Evolutionary conservation across 257 asterid species (phyloP), one percentile per base, ranked within the genome.

Genomic region (Eustoma russellianum): DNA sequence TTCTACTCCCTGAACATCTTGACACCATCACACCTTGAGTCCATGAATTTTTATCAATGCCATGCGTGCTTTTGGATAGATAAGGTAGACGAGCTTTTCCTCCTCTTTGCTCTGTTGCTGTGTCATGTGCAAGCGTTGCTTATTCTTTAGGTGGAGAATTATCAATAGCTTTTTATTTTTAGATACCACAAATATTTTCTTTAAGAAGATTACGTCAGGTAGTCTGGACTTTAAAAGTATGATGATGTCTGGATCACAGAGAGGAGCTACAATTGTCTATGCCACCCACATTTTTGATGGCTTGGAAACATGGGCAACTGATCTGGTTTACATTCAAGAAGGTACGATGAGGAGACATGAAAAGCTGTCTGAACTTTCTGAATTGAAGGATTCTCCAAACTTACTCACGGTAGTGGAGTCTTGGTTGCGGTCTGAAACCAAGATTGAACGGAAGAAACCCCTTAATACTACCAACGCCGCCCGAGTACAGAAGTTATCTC

Each of bases 211-310:
- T n/a, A n/a, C n/a, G n/a, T n/a, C 30, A 24, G 30, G 2, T 24
- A 1, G 30, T 24, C 3, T 24, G 30, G 30, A 24, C 30, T 24
- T 24, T 1, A 2, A 24, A 24, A 24, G 2, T 24, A 24, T 24
- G 30, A 3, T 38, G 13, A 38, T 38, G 43, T 8, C 12, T 38
- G 9, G 43, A 38, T 73, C 65, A 52, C 78, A 91, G 95, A 77
- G 96, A 74, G 95, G 94, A 62, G 96, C 98, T 28, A 82, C 98
- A 14, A 77, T 91, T 71, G 94, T 91, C 49, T 87, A 87, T 60
- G 85, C 98, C 48, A 91, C 98, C 13, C 98, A 87, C 72, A 91
- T 91, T 14, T 91, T 91, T 57, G 98, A 91, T 73, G 98, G 98
- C 62, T 74, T 92, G 66, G 97, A 92, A 71, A 80, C 80, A 11